Percentiles rank a stretch among this genome's conserved stretches.
These are phyloP conservation scores for Zygosaccharomyces siamensis DNA, from an alignment of 805 yeast species.

Conservation along the genomic window DNA sequence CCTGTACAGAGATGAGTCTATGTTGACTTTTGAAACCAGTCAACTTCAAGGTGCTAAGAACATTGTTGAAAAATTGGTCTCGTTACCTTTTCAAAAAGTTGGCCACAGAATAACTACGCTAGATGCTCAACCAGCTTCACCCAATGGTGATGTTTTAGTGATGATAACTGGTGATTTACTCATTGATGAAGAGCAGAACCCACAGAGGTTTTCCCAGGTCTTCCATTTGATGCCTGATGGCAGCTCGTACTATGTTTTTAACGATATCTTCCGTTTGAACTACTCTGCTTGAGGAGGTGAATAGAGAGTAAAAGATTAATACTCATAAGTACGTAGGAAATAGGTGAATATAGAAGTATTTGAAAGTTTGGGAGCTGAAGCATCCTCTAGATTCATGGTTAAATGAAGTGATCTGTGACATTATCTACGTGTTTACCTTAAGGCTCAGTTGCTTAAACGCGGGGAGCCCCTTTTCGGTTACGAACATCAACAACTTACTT, in stretches of 20 bases:
- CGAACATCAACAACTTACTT: background rate
- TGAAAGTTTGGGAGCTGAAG: background rate
- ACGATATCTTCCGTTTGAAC: conserved; percentile 95
- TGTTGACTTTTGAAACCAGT: conserved; percentile 93
- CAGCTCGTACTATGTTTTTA: conserved; percentile 85
- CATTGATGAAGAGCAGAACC: conserved; percentile 86
- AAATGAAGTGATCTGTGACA: too few relatives aligned
- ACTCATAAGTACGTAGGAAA: background rate
- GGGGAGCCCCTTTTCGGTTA: conserved; percentile 3
- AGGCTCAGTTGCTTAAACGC: background rate
- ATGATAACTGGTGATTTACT: conserved; percentile 96
- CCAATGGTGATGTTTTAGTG: conserved; percentile 86
- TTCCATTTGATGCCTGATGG: conserved; percentile 95
- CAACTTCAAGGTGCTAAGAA: conserved; percentile 92
- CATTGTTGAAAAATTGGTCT: conserved; percentile 85
- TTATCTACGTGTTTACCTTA: background rate
- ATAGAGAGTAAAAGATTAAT: background rate
- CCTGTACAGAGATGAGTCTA: conserved; percentile 92
- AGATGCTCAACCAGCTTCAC: conserved; percentile 97
- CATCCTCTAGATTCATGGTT: too few relatives aligned
- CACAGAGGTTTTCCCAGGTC: conserved; percentile 95
- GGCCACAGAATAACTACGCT: conserved; percentile 89
- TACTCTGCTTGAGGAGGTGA: conserved; percentile 47
- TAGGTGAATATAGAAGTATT: conserved; percentile 5
- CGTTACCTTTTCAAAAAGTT: conserved; percentile 89